Base-by-base conservation (phyloP, 2,329 filamentous ascomycete species). In the Arthrobotrys pseudoclavata region DNA sequence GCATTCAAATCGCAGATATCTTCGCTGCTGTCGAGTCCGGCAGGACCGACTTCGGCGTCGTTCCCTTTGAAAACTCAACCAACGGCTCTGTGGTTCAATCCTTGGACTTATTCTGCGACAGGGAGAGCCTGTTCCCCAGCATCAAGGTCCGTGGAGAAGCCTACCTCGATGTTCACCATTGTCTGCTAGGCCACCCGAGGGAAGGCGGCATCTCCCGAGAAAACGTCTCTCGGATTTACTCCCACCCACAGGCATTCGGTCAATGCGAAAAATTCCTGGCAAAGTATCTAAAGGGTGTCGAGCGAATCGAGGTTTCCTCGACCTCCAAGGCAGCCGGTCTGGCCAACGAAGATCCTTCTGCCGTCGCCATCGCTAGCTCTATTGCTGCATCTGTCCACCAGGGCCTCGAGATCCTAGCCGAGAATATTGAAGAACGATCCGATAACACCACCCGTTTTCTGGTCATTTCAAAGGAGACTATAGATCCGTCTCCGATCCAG, bases 31-130 rank as follows among this genome's bases (percentile, higher is more conserved):
- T 97, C 4, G 93, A 96, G 82, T 86, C 87, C 42, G 87, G 88
- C 72, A 83, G 85, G 52, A 89, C 89, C 0, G 84, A 87, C 64
- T 90, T 90, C 70, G 96, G 94, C 80, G 92, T 98, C 34, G 92
- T 97, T 1, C 96, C 96, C 5, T 94, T 97, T 84, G 95, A 98
- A 83, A 99, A 99, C 86, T 96, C 92, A 47, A 95, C 93, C 83
- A 97, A 98, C 84, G 96, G 96, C 82, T 91, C 91, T 68, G 96
- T 99, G 61, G 90, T 96, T 69, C 92, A 93, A 83, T 97, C 94
- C 0, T 88, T 98, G 24, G 94, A 97, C 84, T 89, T 95, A 80
- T 89, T 99, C 76, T 93, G 93, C 80, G 93, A 97, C 84, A 87
- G 91, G 26, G 85, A 89, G 45, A 84, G 84, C 48, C 84, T 85